These are phyloP conservation scores for Phytopythium delawarense DNA, from an alignment of 352 stramenopile genomes.

Conservation along the genomic window DNA sequence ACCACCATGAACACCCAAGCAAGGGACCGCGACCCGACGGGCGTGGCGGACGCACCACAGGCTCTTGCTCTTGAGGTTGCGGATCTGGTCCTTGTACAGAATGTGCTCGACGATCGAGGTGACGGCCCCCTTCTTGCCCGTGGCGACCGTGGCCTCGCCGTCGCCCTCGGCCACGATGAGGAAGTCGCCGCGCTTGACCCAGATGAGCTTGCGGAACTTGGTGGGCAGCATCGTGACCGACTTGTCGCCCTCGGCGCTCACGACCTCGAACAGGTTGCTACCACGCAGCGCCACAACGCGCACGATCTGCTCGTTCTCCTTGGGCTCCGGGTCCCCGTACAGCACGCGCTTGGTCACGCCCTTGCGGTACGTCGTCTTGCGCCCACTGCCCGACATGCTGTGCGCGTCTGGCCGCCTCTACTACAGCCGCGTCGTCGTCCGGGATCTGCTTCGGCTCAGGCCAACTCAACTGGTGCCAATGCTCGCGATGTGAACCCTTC, in stretches of 20 bases:
- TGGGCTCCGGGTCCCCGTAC: constrained; percentile 87
- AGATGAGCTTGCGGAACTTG: constrained; percentile 98
- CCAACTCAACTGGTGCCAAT: not conserved
- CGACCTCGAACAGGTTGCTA: constrained; percentile 95
- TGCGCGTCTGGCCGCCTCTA: constrained; percentile 1
- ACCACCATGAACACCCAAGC: no score
- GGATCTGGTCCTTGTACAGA: constrained; percentile 98
- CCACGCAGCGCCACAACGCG: constrained; percentile 90
- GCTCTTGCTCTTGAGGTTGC: constrained; percentile 93
- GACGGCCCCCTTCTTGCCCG: constrained; percentile 86
- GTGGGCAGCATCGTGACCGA: constrained; percentile 95
- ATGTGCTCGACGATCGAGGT: constrained; percentile 94
- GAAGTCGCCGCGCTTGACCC: constrained; percentile 96
- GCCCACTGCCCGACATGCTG: constrained; percentile 87
- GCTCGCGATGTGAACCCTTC: not conserved
- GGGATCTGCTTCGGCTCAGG: not conserved
- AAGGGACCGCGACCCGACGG: not conserved
- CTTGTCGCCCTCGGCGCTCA: constrained; percentile 47
- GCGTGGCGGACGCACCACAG: constrained; percentile 71
- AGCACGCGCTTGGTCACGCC: constrained; percentile 90
- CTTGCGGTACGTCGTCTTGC: constrained; percentile 91
- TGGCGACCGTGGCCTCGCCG: constrained; percentile 63
- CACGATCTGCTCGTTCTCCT: constrained; percentile 89
- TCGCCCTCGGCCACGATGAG: constrained; percentile 91
- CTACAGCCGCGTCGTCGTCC: not conserved